Conservation (phyloP, 345 rosid genomes). For the Hibiscus syriacus region DNA sequence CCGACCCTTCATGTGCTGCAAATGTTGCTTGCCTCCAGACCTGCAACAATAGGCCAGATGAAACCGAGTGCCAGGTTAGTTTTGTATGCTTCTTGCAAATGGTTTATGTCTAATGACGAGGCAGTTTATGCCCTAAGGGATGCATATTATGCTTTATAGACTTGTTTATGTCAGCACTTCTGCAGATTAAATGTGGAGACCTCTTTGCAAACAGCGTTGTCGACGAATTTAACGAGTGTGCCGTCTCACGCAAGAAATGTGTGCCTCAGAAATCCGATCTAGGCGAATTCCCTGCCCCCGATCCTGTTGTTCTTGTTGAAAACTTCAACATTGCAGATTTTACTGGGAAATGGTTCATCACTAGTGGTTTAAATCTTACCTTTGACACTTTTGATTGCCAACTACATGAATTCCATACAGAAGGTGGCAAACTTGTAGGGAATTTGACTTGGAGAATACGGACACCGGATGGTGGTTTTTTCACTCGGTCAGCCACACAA, state of each 20-base stretch:
- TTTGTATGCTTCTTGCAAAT: not conserved
- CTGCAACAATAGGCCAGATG: slow-evolving; percentile 91
- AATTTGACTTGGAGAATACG: slow-evolving; percentile 77
- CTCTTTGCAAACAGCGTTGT: slow-evolving; percentile 77
- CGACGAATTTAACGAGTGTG: slow-evolving; percentile 90
- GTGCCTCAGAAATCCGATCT: slow-evolving; percentile 83
- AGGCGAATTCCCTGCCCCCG: slow-evolving; percentile 82
- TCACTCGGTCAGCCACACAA: slow-evolving; percentile 63
- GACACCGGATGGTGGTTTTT: slow-evolving; percentile 69
- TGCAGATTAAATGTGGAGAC: slow-evolving; percentile 93
- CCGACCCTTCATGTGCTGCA: slow-evolving; percentile 91
- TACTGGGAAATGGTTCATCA: slow-evolving; percentile 79
- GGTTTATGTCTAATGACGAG: not conserved
- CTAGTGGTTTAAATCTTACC: slow-evolving; percentile 87
- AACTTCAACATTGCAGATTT: slow-evolving; percentile 71
- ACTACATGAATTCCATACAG: slow-evolving; percentile 73
- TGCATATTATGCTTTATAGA: not conserved
- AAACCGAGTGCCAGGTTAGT: slow-evolving; percentile 89
- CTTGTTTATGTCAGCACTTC: not conserved
- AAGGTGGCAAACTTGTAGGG: slow-evolving; percentile 64
- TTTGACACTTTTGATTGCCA: slow-evolving; percentile 85
- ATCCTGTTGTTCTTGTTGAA: slow-evolving; percentile 64
- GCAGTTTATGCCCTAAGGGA: not conserved
- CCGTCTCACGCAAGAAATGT: slow-evolving; percentile 85
- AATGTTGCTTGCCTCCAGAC: slow-evolving; percentile 92